Conservation (phyloP, 75 land plant genomes). For the Ceratopteris richardii region DNA sequence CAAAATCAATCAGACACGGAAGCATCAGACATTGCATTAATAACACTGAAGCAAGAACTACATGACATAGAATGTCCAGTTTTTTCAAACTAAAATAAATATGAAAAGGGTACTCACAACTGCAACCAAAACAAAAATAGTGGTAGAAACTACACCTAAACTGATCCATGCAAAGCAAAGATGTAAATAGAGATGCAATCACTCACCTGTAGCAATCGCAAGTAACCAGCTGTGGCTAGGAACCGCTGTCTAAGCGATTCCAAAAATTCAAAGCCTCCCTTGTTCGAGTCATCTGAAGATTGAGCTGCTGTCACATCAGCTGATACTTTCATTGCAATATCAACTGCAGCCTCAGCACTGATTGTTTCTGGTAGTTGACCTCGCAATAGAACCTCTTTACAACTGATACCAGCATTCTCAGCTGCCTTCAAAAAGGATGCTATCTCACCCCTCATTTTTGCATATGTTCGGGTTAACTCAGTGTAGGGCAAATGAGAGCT, state of each 20-base stretch:
- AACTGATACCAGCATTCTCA: conserved; percentile 35
- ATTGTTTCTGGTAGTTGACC: conserved; percentile 38
- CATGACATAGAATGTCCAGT: no score
- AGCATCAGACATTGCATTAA: no score
- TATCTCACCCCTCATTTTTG: conserved; percentile 84
- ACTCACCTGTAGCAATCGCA: conserved; percentile 79
- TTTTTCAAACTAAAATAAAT: no score
- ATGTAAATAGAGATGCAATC: no score
- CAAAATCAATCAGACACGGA: not conserved
- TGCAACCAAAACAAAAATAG: no score
- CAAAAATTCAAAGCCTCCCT: conserved; percentile 30
- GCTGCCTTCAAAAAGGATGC: conserved; percentile 41
- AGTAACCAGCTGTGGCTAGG: conserved; percentile 83
- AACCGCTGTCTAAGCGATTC: conserved; percentile 71
- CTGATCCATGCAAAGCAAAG: no score
- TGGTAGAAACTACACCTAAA: no score
- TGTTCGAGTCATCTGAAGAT: conserved; percentile 13
- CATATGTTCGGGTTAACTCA: conserved; percentile 83
- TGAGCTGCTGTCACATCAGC: conserved; percentile 14
- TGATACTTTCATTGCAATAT: conserved; percentile 57
- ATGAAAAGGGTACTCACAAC: no score
- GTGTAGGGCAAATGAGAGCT: conserved; percentile 67
- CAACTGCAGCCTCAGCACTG: conserved; percentile 68
- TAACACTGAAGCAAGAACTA: no score
- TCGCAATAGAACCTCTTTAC: conserved; percentile 18